Evolutionary conservation across 2,329 filamentous ascomycete genomes (phyloP).

Genomic region (Apiospora koreana): DNA sequence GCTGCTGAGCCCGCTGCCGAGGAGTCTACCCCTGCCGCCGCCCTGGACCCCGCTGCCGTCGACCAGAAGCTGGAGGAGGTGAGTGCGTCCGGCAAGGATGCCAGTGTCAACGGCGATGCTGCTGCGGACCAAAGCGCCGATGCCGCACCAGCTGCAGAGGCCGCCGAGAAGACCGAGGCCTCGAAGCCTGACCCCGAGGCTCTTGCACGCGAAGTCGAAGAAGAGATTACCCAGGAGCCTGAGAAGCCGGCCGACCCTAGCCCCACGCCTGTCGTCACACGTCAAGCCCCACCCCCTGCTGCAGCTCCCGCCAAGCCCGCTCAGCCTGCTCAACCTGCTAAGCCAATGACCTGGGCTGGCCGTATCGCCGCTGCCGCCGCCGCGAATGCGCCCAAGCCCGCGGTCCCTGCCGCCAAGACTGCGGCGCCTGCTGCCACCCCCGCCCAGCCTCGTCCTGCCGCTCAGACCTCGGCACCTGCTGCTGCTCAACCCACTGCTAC

Average conservation of each 20-base stretch:
- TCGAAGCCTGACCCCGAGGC: constrained; percentile 47
- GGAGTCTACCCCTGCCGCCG: constrained; percentile 37
- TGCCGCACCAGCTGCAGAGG: constrained; percentile 27
- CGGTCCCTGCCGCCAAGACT: constrained; percentile 59
- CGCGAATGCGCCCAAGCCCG: constrained; percentile 52
- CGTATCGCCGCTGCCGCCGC: constrained; percentile 64
- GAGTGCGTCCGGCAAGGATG: constrained; percentile 37
- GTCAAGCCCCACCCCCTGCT: constrained; percentile 45
- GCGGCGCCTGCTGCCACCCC: constrained; percentile 49
- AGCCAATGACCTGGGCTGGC: constrained; percentile 77
- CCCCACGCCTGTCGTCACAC: constrained; percentile 54
- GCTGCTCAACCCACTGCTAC: constrained; percentile 40
- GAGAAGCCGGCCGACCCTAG: constrained; percentile 69
- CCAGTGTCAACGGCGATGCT: constrained; percentile 45
- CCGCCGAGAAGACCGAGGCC: constrained; percentile 21
- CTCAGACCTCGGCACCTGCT: constrained; percentile 42
- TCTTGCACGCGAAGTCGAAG: constrained; percentile 52
- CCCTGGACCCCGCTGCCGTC: constrained; percentile 42
- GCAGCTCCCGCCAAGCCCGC: constrained; percentile 51
- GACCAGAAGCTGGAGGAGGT: constrained; percentile 77
- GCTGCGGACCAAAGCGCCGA: constrained; percentile 34
- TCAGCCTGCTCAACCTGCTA: constrained; percentile 47
- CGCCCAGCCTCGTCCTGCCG: constrained; percentile 38
- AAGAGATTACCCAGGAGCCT: constrained; percentile 55
- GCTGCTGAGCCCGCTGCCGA: constrained; percentile 36